These are phyloP conservation scores for Debaryomyces castellii DNA, from an alignment of 805 yeast species.

Conservation along the genomic window DNA sequence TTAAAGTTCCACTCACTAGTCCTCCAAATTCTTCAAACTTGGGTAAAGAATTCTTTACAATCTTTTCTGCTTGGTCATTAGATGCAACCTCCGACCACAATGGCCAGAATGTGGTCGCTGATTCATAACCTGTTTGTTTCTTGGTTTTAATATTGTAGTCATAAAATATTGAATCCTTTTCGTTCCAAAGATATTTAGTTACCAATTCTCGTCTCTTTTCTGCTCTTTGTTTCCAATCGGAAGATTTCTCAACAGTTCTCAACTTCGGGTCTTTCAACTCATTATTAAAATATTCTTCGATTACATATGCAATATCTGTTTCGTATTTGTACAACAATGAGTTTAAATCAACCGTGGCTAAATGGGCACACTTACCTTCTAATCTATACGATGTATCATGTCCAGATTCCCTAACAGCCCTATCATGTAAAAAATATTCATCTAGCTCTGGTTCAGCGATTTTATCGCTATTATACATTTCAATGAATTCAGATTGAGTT, in stretches of 20 bases:
- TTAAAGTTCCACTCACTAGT: constrained; percentile 75
- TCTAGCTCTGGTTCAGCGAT: constrained; percentile 81
- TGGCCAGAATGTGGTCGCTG: constrained; percentile 92
- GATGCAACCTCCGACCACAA: constrained; percentile 77
- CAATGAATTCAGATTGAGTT: constrained; percentile 61
- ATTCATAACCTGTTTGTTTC: constrained; percentile 64
- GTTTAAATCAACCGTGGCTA: constrained; percentile 90
- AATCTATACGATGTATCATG: constrained; percentile 92
- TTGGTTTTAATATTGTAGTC: constrained; percentile 72
- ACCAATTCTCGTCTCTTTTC: constrained; percentile 52
- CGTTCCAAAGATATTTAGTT: constrained; percentile 80
- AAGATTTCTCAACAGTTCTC: constrained; percentile 39
- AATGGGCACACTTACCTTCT: constrained; percentile 84
- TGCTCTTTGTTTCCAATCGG: constrained; percentile 65
- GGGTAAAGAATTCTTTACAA: constrained; percentile 58
- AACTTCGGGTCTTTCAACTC: constrained; percentile 25
- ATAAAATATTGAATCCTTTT: constrained; percentile 69
- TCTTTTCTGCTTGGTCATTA: constrained; percentile 60
- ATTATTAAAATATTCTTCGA: constrained; percentile 57
- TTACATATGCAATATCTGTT: constrained; percentile 68
- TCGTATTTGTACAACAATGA: constrained; percentile 88
- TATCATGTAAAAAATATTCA: constrained; percentile 83
- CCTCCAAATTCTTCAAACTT: constrained; percentile 89
- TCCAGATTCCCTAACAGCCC: constrained; percentile 95
- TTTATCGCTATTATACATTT: constrained; percentile 61